These are phyloP conservation scores for Suhomyces anneliseae DNA, from an alignment of 1,139 yeast species.

Conservation along the genomic window DNA sequence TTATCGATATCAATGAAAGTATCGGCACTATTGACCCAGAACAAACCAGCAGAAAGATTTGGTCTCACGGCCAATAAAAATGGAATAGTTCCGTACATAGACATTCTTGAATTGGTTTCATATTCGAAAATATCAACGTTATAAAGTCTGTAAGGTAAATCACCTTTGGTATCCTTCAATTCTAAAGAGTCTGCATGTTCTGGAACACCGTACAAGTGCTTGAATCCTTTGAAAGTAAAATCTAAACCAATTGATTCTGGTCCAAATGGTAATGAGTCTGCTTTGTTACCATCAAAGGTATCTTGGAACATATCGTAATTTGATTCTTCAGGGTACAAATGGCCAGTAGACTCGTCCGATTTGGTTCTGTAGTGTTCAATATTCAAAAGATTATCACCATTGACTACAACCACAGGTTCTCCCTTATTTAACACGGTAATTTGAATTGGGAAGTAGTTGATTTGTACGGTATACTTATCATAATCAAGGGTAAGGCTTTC, in stretches of 20 bases:
- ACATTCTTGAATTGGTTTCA: slow-evolving; percentile 73
- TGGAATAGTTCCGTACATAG: slow-evolving; percentile 96
- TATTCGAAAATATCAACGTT: slow-evolving; percentile 96
- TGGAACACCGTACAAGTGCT: slow-evolving; percentile 84
- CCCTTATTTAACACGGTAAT: slow-evolving; percentile 49
- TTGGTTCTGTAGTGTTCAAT: slow-evolving; percentile 71
- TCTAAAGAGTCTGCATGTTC: slow-evolving; percentile 87
- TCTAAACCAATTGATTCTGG: slow-evolving; percentile 90
- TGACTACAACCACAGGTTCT: slow-evolving; percentile 52
- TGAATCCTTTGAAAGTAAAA: slow-evolving; percentile 58
- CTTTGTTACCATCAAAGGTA: slow-evolving; percentile 56
- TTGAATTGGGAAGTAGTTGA: slow-evolving; percentile 53
- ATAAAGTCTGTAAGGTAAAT: slow-evolving; percentile 75
- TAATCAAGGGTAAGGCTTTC: slow-evolving; percentile 33
- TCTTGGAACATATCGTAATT: slow-evolving; percentile 61
- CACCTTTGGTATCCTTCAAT: slow-evolving; percentile 63
- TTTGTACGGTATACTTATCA: slow-evolving; percentile 33
- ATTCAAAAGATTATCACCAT: slow-evolving; percentile 70
- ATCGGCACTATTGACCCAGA: slow-evolving; percentile 94
- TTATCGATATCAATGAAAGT: slow-evolving; percentile 77
- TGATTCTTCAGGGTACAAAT: slow-evolving; percentile 55
- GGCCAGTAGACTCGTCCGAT: slow-evolving; percentile 29
- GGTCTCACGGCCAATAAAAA: slow-evolving; percentile 70
- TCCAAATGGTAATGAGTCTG: slow-evolving; percentile 71
- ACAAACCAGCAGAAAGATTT: slow-evolving; percentile 66